Evolutionary conservation across 768 basidiomycete genomes (phyloP).

Genomic region (Steccherinum ochraceum): DNA sequence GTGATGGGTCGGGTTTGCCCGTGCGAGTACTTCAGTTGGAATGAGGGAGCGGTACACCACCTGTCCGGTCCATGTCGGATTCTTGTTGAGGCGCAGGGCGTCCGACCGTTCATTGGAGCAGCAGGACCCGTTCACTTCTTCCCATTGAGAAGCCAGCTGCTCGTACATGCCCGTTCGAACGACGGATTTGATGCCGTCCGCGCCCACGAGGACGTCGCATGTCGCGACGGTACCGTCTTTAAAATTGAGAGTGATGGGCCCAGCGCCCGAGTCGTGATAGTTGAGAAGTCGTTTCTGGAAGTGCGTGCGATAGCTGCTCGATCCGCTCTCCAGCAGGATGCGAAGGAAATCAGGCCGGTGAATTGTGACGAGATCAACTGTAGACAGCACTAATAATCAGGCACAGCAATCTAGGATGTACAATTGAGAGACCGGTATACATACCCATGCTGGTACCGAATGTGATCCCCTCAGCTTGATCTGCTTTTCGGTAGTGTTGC

Average conservation of each 20-base stretch:
- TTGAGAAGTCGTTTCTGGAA: constrained; percentile 25
- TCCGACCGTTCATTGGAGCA: constrained; percentile 4
- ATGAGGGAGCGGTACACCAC: constrained; percentile 33
- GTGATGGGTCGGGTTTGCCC: constrained; percentile 17
- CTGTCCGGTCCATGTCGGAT: constrained; percentile 36
- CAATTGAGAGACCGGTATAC: background rate
- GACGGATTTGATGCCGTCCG: constrained; percentile 22
- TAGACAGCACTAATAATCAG: background rate
- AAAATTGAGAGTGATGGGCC: constrained; percentile 17
- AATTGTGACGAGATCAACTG: constrained; percentile 8
- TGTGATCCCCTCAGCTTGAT: constrained; percentile 5
- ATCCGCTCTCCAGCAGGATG: constrained; percentile 17
- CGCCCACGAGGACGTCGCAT: constrained; percentile 21
- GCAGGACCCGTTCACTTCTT: constrained; percentile 1
- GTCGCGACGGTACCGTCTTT: constrained; percentile 15
- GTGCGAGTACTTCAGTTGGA: constrained; percentile 24
- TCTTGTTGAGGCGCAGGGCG: constrained; percentile 8
- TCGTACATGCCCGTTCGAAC: constrained; percentile 16
- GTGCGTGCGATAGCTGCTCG: constrained; percentile 15
- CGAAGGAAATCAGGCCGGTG: constrained; percentile 24
- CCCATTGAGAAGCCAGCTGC: constrained; percentile 2
- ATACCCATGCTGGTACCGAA: constrained; percentile 1
- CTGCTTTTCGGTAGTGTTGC: constrained; percentile 10
- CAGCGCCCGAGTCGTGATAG: constrained; percentile 12
- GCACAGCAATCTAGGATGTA: background rate